Conservation (phyloP, 495 filamentous ascomycete genomes). For the Podospora bellae-mahoneyi region DNA sequence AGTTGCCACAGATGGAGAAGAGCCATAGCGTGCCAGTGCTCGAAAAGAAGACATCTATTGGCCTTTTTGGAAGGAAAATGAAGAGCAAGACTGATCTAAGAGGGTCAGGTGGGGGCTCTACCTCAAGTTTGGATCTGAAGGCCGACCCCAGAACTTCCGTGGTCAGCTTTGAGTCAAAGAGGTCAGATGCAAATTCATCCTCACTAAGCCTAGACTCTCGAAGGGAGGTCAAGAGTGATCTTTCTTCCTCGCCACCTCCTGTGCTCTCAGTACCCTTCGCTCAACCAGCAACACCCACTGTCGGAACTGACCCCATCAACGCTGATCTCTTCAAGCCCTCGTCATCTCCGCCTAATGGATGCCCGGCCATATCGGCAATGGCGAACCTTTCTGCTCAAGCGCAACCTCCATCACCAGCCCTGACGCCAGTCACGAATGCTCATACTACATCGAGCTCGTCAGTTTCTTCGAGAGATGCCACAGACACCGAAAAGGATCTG, state of each 20-base stretch:
- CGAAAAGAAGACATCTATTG: constrained; percentile 33
- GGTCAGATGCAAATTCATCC: neutral
- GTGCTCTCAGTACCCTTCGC: constrained; percentile 58
- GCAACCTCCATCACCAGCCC: constrained; percentile 51
- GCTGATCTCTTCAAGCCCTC: constrained; percentile 53
- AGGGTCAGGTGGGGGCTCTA: constrained; percentile 33
- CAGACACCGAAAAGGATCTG: constrained; percentile 35
- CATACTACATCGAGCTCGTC: constrained; percentile 42
- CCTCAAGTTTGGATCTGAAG: constrained; percentile 39
- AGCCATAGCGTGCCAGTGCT: constrained; percentile 52
- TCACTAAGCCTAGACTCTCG: constrained; percentile 2
- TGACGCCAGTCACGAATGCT: constrained; percentile 48
- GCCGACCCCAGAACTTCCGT: constrained; percentile 2
- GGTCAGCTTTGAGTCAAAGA: constrained; percentile 1
- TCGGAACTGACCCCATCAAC: constrained; percentile 60
- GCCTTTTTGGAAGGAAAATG: constrained; percentile 42
- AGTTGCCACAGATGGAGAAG: constrained; percentile 53
- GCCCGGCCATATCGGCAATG: constrained; percentile 58
- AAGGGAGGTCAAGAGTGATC: constrained; percentile 27
- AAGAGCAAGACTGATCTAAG: constrained; percentile 32
- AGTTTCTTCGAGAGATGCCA: constrained; percentile 31
- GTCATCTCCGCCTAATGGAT: constrained; percentile 48
- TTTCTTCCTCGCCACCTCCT: constrained; percentile 32
- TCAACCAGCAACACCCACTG: constrained; percentile 57
- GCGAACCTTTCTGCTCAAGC: constrained; percentile 63